Evolutionary conservation across 1,284 basidiomycete genomes (phyloP).

Genomic region (Leccinum solheimii): DNA sequence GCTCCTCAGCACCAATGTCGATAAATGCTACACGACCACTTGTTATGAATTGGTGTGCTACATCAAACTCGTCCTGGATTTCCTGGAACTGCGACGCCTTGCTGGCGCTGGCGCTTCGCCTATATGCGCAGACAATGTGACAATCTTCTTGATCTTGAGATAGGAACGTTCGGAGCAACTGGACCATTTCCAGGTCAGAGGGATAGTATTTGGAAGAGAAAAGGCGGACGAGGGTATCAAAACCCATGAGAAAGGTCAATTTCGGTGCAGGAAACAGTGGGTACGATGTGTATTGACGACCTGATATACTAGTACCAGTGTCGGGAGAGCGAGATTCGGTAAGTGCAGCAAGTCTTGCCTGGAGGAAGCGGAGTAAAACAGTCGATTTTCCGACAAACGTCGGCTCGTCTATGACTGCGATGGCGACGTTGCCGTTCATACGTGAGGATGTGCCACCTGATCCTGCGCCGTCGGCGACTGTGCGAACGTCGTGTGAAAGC

Average conservation of each 20-base stretch:
- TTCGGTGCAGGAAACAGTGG: conserved; percentile 34
- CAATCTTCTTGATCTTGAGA: conserved; percentile 60
- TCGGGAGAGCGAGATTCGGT: conserved; percentile 1
- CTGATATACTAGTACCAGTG: neutral
- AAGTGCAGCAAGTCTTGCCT: conserved; percentile 36
- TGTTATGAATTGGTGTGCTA: conserved; percentile 52
- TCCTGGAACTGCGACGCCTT: conserved; percentile 24
- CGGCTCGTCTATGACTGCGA: conserved; percentile 85
- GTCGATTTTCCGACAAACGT: conserved; percentile 86
- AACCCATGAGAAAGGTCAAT: conserved; percentile 76
- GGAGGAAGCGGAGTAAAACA: conserved; percentile 55
- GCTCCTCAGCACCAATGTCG: conserved; percentile 58
- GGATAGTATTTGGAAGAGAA: conserved; percentile 81
- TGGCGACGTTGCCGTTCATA: conserved; percentile 56
- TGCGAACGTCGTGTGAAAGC: conserved; percentile 53
- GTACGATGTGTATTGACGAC: conserved; percentile 13
- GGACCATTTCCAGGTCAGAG: conserved; percentile 52
- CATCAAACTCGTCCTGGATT: conserved; percentile 35
- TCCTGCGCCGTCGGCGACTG: conserved; percentile 4
- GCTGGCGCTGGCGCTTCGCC: conserved; percentile 34
- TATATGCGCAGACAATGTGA: conserved; percentile 70
- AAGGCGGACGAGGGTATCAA: conserved; percentile 87
- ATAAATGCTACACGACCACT: conserved; percentile 55
- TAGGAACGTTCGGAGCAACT: conserved; percentile 63
- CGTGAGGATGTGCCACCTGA: conserved; percentile 15